These are phyloP conservation scores for Adansonia madagascariensis DNA, from an alignment of 441 rosid species.

Conservation along the genomic window DNA sequence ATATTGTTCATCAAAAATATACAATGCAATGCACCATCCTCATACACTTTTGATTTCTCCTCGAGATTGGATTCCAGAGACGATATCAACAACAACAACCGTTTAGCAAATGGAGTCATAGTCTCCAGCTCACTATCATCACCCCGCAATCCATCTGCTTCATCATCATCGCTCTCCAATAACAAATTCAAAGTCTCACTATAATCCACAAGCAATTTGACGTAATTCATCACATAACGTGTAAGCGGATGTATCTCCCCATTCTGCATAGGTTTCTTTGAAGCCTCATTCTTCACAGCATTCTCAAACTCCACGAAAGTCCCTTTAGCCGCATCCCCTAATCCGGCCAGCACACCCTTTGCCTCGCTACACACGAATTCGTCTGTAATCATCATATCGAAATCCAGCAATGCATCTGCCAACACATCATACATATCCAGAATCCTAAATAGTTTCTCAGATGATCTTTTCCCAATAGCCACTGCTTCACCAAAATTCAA, in stretches of 20 bases:
- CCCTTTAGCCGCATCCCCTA: constrained; percentile 79
- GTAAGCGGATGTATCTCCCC: constrained; percentile 97
- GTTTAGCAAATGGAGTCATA: constrained; percentile 57
- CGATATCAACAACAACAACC: constrained; percentile 63
- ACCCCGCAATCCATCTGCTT: constrained; percentile 34
- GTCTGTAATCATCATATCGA: constrained; percentile 65
- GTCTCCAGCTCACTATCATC: constrained; percentile 42
- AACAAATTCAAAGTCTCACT: constrained; percentile 67
- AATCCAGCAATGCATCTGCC: constrained; percentile 52
- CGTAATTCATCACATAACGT: constrained; percentile 91
- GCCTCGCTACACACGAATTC: constrained; percentile 62
- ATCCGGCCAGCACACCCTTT: constrained; percentile 56
- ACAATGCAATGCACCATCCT: constrained; percentile 68
- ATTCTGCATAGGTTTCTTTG: constrained; percentile 72
- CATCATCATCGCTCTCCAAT: constrained; percentile 55
- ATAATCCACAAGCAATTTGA: constrained; percentile 85
- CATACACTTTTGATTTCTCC: constrained; percentile 84
- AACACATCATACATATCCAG: constrained; percentile 91
- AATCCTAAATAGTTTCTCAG: constrained; percentile 91
- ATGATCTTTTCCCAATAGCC: constrained; percentile 70
- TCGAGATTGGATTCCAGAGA: constrained; percentile 74
- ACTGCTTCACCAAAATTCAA: constrained; percentile 93
- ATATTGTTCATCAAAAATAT: constrained; percentile 91
- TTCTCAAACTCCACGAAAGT: constrained; percentile 91
- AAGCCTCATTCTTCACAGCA: constrained; percentile 69